phyloP scores from a whole-genome alignment of 2,329 filamentous ascomycete species.

The Amauroascus niger region DNA sequence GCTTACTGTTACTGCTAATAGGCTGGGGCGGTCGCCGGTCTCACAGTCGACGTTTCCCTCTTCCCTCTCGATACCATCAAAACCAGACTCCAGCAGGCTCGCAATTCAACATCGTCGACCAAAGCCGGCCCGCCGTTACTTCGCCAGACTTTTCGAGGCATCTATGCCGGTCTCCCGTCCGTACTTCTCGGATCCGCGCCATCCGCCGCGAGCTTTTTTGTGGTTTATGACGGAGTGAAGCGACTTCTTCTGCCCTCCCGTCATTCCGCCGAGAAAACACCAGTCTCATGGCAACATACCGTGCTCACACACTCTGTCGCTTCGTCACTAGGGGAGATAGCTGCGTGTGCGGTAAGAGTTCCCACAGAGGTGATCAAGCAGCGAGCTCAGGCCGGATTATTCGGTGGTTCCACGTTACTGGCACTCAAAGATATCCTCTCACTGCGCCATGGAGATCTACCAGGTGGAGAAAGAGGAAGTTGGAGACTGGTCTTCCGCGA shows the following conservation, averaged over 20 bases:
- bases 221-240: constrained; percentile 77
- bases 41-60: constrained; percentile 91
- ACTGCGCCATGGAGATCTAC: constrained; percentile 30
- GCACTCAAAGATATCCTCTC: constrained; percentile 62
- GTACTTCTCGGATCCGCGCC: constrained; percentile 86
- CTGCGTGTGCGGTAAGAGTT: constrained; percentile 83
- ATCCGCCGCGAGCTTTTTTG: constrained; percentile 93
- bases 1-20: constrained; percentile 24
- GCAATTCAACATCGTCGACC: constrained; percentile 63
- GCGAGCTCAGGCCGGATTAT: constrained; percentile 78
- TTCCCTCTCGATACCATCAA: constrained; percentile 98
- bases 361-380: constrained; percentile 97
- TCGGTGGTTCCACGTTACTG: constrained; percentile 57
- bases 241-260: constrained; percentile 36
- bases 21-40: constrained; percentile 85
- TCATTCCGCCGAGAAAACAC: constrained; percentile 21
- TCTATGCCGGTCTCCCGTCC: constrained; percentile 86
- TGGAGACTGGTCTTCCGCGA: constrained; percentile 60
- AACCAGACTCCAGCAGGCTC: constrained; percentile 68
- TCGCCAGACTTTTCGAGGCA: constrained; percentile 80
- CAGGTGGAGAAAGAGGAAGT: constrained; percentile 23
- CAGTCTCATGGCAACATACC: constrained; percentile 27
- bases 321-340: constrained; percentile 76
- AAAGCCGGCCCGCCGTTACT: constrained; percentile 28
- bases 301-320: constrained; percentile 66